Evolutionary conservation across 129 eudicot genomes (phyloP).

Genomic region (Centella asiatica): DNA sequence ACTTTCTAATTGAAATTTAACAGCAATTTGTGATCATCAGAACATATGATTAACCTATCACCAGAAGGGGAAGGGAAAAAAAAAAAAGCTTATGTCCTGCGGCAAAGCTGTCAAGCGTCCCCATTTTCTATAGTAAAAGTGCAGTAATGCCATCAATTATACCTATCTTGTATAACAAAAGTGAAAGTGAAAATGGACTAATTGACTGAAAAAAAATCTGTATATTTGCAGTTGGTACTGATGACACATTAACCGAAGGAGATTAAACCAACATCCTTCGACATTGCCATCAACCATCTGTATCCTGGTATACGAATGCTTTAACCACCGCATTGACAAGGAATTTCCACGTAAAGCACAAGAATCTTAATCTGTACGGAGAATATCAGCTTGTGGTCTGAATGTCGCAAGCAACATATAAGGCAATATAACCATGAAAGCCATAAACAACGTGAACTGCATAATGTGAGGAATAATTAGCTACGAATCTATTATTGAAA

Average conservation of each 20-base stretch:
- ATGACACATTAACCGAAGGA: conserved; percentile 1
- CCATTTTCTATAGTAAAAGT: background rate
- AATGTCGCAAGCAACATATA: conserved; percentile 60
- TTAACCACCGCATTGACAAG: background rate
- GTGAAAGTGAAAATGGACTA: conserved; percentile 3
- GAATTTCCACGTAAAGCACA: no score
- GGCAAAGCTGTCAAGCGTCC: background rate
- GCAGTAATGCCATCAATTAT: no score
- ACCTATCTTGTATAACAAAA: no score
- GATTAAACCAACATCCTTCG: background rate
- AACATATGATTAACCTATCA: no score
- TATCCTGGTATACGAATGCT: conserved; percentile 3
- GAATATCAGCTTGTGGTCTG: conserved; percentile 51
- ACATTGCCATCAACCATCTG: conserved; percentile 2
- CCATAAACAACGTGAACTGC: conserved; percentile 94
- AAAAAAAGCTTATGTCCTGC: no score
- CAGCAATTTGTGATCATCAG: no score
- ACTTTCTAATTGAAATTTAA: background rate
- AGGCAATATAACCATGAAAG: conserved; percentile 75
- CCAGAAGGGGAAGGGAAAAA: no score
- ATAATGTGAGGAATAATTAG: conserved; percentile 2
- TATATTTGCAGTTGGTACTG: conserved; percentile 12
- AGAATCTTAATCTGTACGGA: conserved; percentile 74
- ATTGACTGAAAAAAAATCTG: background rate
- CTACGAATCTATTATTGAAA: background rate